Evolutionary conservation across 495 filamentous ascomycete species (phyloP), one percentile per base, ranked within the genome.

Genomic region (Daldinia vernicosa): DNA sequence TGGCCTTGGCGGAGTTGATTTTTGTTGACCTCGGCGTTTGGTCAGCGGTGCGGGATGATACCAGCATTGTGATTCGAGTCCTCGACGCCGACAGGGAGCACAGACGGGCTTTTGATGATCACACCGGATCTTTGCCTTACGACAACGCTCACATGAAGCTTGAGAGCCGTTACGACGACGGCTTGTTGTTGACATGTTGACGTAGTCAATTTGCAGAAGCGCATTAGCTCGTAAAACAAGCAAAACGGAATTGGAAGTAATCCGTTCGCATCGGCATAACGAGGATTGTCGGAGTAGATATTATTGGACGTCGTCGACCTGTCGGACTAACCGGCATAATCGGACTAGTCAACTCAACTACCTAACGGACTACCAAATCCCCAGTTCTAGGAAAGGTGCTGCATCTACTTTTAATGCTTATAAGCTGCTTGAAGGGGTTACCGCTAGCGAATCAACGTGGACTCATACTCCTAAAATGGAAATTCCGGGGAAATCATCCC

Each of bases 311-410:
- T 35, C 6, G 14, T 33, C 32, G 3, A 7, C 27, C 27, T 30
- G 17, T 47, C 40, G 28, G 40, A 60, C 40, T 50, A 60, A 17
- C 22, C 60, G 60, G 45, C 28, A 32, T 62, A 52, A 39, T 63
- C 60, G 45, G 47, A 53, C 32, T 63, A 63, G 60, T 60, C 35
- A 50, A 32, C 19, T n/a, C 57, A 60, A 50, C 19, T 60, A 11
- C n/a, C n/a, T n/a, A n/a, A n/a, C 40, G 57, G 26, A 27, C 39
- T 32, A n/a, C 75, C 82, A 52, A 15, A 52, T 22, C 19, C 7
- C 47, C 32, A 33, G 32, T 35, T 14, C 33, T 35, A 35, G 33
- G 33, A 35, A 9, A 33, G 32, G 32, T 9, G 3, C 30, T 32
- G 30, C 7, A 33, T 33, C 32, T 33, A 33, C 12, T 35, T 12